These are phyloP conservation scores for Dianthus caryophyllus DNA, from an alignment of 148 eudicot species.

Conservation along the genomic window DNA sequence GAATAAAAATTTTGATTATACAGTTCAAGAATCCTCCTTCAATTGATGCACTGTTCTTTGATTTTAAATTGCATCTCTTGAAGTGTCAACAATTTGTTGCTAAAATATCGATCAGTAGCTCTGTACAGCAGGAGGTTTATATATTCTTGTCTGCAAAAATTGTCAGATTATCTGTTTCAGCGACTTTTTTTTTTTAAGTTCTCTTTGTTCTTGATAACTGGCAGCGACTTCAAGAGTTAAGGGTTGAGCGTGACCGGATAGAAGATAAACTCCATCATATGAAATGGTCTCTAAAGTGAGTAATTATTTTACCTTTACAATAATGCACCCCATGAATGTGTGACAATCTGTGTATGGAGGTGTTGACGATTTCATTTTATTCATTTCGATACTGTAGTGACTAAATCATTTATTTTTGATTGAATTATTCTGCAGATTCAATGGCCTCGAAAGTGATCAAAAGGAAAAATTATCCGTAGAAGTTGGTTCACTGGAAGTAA, in stretches of 20 bases:
- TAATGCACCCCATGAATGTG: not conserved
- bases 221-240: slow-evolving; percentile 75
- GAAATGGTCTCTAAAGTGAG: slow-evolving; percentile 81
- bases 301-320: not conserved
- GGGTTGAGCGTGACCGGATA: slow-evolving; percentile 68
- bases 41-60: not conserved
- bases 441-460: slow-evolving; percentile 33
- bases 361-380: not conserved
- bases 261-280: slow-evolving; percentile 81
- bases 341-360: too few relatives aligned
- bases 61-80: not conserved
- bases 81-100: slow-evolving; percentile 1
- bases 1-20: too few relatives aligned
- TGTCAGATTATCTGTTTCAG: not conserved
- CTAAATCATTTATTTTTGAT: not conserved
- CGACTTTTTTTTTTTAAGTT: not conserved
- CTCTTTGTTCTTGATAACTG: slow-evolving; percentile 3
- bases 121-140: not conserved
- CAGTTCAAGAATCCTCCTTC: too few relatives aligned
- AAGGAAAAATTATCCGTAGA: slow-evolving; percentile 42
- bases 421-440: slow-evolving; percentile 62
- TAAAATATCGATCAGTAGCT: not conserved
- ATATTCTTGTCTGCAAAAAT: not conserved
- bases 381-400: not conserved
- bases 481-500: slow-evolving; percentile 56